Percentiles rank a stretch among this genome's conserved stretches.
Evolutionary conservation across 352 stramenopile genomes (phyloP).

Genomic region (Globisporangium megalacanthum): DNA sequence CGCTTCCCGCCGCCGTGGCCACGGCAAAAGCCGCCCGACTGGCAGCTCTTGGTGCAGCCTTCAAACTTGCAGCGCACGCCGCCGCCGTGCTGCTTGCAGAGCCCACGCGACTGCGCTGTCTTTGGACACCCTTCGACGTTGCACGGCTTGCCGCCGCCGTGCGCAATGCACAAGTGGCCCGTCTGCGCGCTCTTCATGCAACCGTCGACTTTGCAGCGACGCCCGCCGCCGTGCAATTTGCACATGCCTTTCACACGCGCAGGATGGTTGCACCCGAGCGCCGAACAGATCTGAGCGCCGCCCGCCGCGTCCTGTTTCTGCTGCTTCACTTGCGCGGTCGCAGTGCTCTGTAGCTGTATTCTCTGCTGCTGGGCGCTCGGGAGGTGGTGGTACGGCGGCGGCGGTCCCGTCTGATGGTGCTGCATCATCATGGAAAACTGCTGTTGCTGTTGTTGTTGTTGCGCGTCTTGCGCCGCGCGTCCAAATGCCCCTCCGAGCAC

Average conservation of each 20-base stretch:
- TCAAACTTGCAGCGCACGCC: slow-evolving; percentile 84
- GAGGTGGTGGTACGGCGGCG: slow-evolving; percentile 13
- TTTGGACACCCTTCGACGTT: slow-evolving; percentile 82
- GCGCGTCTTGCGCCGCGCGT: slow-evolving; percentile 10
- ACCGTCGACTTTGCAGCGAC: slow-evolving; percentile 81
- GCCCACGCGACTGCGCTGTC: slow-evolving; percentile 75
- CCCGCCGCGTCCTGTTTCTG: slow-evolving; percentile 44
- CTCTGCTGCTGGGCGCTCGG: slow-evolving; percentile 27
- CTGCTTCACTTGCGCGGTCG: slow-evolving; percentile 52
- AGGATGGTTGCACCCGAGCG: slow-evolving; percentile 72
- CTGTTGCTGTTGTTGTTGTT: slow-evolving; percentile 43
- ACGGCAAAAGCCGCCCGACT: slow-evolving; percentile 81
- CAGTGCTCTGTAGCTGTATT: slow-evolving; percentile 25
- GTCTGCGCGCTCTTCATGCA: slow-evolving; percentile 87
- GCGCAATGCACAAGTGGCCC: slow-evolving; percentile 78
- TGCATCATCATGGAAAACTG: slow-evolving; percentile 69
- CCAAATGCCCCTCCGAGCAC: slow-evolving; percentile 31
- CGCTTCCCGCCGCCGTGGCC: slow-evolving; percentile 81
- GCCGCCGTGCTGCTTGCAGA: slow-evolving; percentile 84
- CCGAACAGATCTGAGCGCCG: slow-evolving; percentile 60
- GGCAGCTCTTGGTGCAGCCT: slow-evolving; percentile 83
- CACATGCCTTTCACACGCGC: slow-evolving; percentile 83
- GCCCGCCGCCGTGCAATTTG: slow-evolving; percentile 75
- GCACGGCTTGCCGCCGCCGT: slow-evolving; percentile 81
- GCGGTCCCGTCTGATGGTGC: slow-evolving; percentile 32